phyloP scores from a whole-genome alignment of 805 yeast species.

The Kodamaea hsintzibuensis region DNA sequence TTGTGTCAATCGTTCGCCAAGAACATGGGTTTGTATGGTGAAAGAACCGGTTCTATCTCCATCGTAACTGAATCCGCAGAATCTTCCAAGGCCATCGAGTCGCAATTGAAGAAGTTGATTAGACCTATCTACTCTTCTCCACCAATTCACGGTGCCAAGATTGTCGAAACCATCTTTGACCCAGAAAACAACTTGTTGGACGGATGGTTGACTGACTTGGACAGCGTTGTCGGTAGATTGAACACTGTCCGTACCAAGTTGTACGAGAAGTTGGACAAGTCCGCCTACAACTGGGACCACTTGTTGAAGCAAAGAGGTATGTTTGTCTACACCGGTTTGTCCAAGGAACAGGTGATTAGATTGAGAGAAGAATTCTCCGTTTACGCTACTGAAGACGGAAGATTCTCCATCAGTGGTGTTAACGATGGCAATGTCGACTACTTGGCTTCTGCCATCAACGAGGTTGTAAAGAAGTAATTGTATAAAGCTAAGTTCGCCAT shows the following conservation, averaged over 20 bases:
- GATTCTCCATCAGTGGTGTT: slow-evolving; percentile 89
- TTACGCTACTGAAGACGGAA: slow-evolving; percentile 87
- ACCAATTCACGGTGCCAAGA: slow-evolving; percentile 90
- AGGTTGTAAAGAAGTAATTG: slow-evolving; percentile 39
- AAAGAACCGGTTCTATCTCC: slow-evolving; percentile 75
- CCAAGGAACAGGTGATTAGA: slow-evolving; percentile 64
- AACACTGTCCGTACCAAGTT: slow-evolving; percentile 67
- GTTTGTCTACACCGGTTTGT: slow-evolving; percentile 91
- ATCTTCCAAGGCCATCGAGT: slow-evolving; percentile 57
- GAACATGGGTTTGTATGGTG: slow-evolving; percentile 51
- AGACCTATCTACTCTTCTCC: slow-evolving; percentile 92
- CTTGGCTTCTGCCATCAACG: slow-evolving; percentile 61
- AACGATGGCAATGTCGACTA: slow-evolving; percentile 77
- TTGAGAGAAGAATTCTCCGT: slow-evolving; percentile 73
- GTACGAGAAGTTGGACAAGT: slow-evolving; percentile 60
- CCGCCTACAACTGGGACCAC: slow-evolving; percentile 79
- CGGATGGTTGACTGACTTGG: slow-evolving; percentile 83
- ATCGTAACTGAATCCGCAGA: slow-evolving; percentile 57
- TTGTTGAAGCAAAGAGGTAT: slow-evolving; percentile 89
- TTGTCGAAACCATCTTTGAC: slow-evolving; percentile 76
- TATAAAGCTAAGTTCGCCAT: background rate
- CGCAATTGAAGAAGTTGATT: slow-evolving; percentile 79
- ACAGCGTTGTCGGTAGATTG: slow-evolving; percentile 76
- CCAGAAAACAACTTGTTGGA: slow-evolving; percentile 52
- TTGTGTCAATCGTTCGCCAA: slow-evolving; percentile 52